phyloP scores from a whole-genome alignment of 208 protist species.

The Trypanosoma grayi region DNA sequence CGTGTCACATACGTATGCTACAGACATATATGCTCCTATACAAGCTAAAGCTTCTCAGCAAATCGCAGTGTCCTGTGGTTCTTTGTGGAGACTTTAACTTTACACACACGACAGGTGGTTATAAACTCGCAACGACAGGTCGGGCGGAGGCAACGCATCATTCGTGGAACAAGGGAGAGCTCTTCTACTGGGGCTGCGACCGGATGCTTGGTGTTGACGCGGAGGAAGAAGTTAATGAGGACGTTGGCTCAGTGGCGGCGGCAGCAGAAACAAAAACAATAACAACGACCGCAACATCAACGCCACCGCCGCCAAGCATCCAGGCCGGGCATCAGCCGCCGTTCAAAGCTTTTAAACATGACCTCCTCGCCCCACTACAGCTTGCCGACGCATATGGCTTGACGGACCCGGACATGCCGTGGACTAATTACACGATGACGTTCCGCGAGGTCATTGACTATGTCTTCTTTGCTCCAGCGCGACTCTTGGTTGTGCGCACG shows the following conservation, averaged over 20 bases:
- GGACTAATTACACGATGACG: slow-evolving; percentile 89
- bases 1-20: slow-evolving; percentile 88
- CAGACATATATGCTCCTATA: slow-evolving; percentile 73
- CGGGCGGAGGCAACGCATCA: slow-evolving; percentile 54
- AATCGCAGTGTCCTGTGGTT: slow-evolving; percentile 35
- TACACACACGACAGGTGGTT: slow-evolving; percentile 77
- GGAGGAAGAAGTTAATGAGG: slow-evolving; percentile 22
- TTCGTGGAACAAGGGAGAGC: slow-evolving; percentile 83
- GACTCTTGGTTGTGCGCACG: slow-evolving; percentile 59
- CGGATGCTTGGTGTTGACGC: slow-evolving; percentile 58
- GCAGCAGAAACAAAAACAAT: slow-evolving; percentile 2
- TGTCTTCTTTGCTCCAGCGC: slow-evolving; percentile 67
- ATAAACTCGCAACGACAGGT: slow-evolving; percentile 75
- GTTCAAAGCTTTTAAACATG: slow-evolving; percentile 34
- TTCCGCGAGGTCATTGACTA: slow-evolving; percentile 92
- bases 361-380: slow-evolving; percentile 36
- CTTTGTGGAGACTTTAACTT: slow-evolving; percentile 90
- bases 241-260: background rate
- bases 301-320: background rate
- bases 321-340: slow-evolving; percentile 6
- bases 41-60: slow-evolving; percentile 24
- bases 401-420: slow-evolving; percentile 55
- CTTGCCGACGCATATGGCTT: slow-evolving; percentile 62
- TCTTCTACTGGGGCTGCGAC: slow-evolving; percentile 86
- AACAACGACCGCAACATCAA: background rate